Base-by-base conservation (phyloP, 2,329 filamentous ascomycete genomes). In the Xylariomycetidae sp. region DNA sequence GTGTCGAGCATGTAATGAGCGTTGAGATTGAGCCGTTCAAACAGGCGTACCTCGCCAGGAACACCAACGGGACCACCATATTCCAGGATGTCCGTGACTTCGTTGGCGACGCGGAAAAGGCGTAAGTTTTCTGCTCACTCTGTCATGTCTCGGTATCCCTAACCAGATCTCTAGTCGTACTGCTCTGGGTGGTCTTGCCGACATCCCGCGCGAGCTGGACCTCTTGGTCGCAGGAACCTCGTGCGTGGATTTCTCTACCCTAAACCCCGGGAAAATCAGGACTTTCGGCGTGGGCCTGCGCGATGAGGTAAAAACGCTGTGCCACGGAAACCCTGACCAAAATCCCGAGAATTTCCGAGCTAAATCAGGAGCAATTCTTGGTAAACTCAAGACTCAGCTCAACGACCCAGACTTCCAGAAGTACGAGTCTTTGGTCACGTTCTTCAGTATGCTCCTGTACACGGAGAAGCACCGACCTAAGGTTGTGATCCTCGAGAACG, bases 401-500 rank as follows among this genome's bases (percentile, higher is more conserved):
- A n/a, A n/a, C n/a, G n/a, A n/a, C n/a, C n/a, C n/a, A n/a, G n/a
- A n/a, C n/a, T n/a, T n/a, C n/a, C n/a, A n/a, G n/a, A n/a, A n/a
- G n/a, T n/a, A n/a, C n/a, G n/a, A n/a, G n/a, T n/a, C n/a, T n/a
- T n/a, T n/a, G n/a, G 65, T 73, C 22, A 87, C 83, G 0, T 83
- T 83, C 52, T 61, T 65, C 24, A 74, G 72, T 0, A 69, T 84
- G n/a, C 48, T 79, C 5, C 50, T 58, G 1, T 85, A 85, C 43
- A 67, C 69, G 0, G 56, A 63, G 14, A 59, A 58, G 2, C 70
- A 72, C 33, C 63, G 68, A 1, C 84, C 84, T 0, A 68, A 66
- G 2, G 62, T 88, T 9, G 65, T 87, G 7, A 66, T 90, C 10
- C 56, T 88, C 3, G 85, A 90, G 54, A 90, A 92, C 48, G 80